These are phyloP conservation scores for Phytophthora uliginosa DNA, from an alignment of 352 stramenopile species.

Conservation along the genomic window DNA sequence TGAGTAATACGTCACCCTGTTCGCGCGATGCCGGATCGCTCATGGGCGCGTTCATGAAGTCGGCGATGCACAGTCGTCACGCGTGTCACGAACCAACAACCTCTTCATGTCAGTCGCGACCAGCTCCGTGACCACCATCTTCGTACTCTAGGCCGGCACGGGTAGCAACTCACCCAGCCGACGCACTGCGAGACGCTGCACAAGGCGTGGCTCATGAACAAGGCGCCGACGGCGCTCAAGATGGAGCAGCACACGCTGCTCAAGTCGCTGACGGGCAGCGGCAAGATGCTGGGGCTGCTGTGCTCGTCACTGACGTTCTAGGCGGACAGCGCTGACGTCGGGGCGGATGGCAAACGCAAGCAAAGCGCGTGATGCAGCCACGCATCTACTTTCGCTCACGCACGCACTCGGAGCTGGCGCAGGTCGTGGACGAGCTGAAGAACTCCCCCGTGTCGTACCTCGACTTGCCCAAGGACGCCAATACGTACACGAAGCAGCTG, in stretches of 20 bases:
- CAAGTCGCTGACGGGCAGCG: slow-evolving; percentile 84
- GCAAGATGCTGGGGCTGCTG: slow-evolving; percentile 88
- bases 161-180: slow-evolving; percentile 72
- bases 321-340: slow-evolving; percentile 14
- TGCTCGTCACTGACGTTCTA: slow-evolving; percentile 85
- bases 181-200: slow-evolving; percentile 61
- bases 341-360: slow-evolving; percentile 34
- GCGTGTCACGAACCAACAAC: too few species aligned
- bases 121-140: too few species aligned
- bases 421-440: slow-evolving; percentile 88
- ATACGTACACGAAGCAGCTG: slow-evolving; percentile 51
- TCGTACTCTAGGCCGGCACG: slow-evolving; percentile 12
- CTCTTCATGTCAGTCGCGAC: too few species aligned
- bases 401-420: slow-evolving; percentile 88
- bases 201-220: slow-evolving; percentile 89
- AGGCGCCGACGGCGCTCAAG: slow-evolving; percentile 72
- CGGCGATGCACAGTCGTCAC: too few species aligned
- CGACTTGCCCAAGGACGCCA: slow-evolving; percentile 43
- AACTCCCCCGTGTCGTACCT: slow-evolving; percentile 77
- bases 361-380: slow-evolving; percentile 49
- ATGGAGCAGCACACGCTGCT: too few species aligned
- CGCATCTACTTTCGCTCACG: slow-evolving; percentile 92
- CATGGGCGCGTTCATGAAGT: too few species aligned
- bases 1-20: too few species aligned
- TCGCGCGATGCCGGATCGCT: too few species aligned